These are phyloP conservation scores for Penicillium lividum DNA, from an alignment of 495 filamentous ascomycete genomes.

Conservation along the genomic window DNA sequence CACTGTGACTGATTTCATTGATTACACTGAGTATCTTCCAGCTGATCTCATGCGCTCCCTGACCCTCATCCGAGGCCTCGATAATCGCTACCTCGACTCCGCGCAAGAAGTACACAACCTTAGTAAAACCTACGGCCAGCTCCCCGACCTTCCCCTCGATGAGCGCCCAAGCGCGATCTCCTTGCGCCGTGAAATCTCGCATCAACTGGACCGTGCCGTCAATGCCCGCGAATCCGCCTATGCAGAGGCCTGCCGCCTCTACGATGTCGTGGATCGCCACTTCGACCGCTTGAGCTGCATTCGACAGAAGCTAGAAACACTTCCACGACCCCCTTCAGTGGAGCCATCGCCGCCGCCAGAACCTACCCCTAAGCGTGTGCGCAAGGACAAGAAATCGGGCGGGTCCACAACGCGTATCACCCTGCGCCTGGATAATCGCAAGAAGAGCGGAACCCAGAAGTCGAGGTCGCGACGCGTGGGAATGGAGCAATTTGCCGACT, in stretches of 20 bases:
- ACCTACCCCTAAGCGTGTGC: slow-evolving; percentile 54
- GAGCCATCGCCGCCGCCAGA: slow-evolving; percentile 62
- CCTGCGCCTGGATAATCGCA: slow-evolving; percentile 56
- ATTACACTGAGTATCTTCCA: slow-evolving; percentile 95
- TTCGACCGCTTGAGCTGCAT: slow-evolving; percentile 75
- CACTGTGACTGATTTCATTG: slow-evolving; percentile 91
- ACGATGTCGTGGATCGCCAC: slow-evolving; percentile 77
- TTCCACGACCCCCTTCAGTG: slow-evolving; percentile 69
- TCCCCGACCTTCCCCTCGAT: slow-evolving; percentile 59
- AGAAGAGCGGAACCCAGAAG: slow-evolving; percentile 26
- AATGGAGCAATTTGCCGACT: slow-evolving; percentile 36
- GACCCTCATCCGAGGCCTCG: slow-evolving; percentile 81
- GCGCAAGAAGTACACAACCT: slow-evolving; percentile 70
- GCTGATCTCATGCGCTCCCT: slow-evolving; percentile 90
- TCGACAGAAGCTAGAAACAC: slow-evolving; percentile 74
- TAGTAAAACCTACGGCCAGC: slow-evolving; percentile 69
- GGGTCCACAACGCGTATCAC: slow-evolving; percentile 59
- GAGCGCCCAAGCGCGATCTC: slow-evolving; percentile 54
- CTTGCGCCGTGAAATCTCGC: slow-evolving; percentile 76
- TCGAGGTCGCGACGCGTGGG: slow-evolving; percentile 41
- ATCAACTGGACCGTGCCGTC: slow-evolving; percentile 70
- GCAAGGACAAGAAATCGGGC: slow-evolving; percentile 41
- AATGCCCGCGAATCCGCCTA: slow-evolving; percentile 74
- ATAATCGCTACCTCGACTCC: slow-evolving; percentile 66
- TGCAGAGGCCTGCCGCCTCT: slow-evolving; percentile 80